phyloP scores from a whole-genome alignment of 108 stramenopile genomes.

The Skeletonema marinoi region DNA sequence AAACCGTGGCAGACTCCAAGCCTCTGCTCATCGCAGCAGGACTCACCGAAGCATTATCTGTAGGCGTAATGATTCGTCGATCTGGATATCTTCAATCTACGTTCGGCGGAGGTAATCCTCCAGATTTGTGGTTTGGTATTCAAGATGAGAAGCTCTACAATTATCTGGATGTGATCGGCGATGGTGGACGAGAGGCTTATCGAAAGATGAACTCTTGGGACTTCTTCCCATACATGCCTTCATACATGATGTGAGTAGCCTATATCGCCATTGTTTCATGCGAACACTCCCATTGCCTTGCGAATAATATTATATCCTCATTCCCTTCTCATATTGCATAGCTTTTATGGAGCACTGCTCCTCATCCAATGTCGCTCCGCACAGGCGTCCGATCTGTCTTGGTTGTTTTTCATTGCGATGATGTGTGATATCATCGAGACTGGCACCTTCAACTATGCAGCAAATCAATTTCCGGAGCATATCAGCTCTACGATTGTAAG shows the following conservation, averaged over 20 bases:
- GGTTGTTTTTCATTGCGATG: not conserved
- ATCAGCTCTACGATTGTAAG: not conserved
- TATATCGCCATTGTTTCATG: not conserved
- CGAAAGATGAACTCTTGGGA: constrained; percentile 1
- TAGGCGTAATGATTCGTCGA: not conserved
- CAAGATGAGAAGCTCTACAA: not conserved
- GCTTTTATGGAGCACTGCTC: constrained; percentile 10
- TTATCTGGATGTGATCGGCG: constrained; percentile 2
- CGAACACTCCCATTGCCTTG: not conserved
- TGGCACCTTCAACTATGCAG: constrained; percentile 3
- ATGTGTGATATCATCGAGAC: constrained; percentile 9
- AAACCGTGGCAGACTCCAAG: not conserved
- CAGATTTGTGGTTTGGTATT: constrained; percentile 15
- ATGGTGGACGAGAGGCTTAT: constrained; percentile 7
- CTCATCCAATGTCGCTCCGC: constrained; percentile 7
- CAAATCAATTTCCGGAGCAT: constrained; percentile 7
- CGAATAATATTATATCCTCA: not conserved
- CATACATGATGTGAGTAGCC: constrained; percentile 5
- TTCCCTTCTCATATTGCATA: not conserved
- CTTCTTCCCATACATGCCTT: constrained; percentile 12
- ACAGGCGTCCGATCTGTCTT: not conserved
- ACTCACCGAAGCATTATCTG: not conserved
- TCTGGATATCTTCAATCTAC: not conserved
- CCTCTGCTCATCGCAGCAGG: not conserved
- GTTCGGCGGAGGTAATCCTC: not conserved